Evolutionary conservation across 2,329 filamentous ascomycete genomes (phyloP).

Genomic region (Aspergillus jensenii): DNA sequence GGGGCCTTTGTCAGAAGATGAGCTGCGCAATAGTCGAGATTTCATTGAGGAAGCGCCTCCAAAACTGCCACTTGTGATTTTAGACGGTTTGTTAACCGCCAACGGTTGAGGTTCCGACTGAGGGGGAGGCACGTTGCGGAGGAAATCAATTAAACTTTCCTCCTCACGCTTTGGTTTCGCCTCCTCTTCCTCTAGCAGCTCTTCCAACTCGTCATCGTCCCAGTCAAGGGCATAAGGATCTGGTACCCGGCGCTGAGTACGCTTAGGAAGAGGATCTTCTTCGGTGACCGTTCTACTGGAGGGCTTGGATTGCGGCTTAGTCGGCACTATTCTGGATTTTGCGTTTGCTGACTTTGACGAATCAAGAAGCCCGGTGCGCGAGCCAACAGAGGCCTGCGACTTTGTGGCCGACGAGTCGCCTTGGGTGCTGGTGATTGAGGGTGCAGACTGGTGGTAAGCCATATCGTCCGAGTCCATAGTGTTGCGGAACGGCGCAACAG

Average conservation of each 20-base stretch:
- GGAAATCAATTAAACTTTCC: conserved; percentile 50
- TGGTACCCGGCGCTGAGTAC: conserved; percentile 73
- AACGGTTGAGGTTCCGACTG: conserved; percentile 32
- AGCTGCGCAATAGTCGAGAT: conserved; percentile 35
- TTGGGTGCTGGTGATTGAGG: conserved; percentile 41
- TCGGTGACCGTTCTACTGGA: conserved; percentile 22
- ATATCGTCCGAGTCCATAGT: conserved; percentile 84
- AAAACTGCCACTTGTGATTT: conserved; percentile 16
- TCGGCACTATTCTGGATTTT: conserved; percentile 24
- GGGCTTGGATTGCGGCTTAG: conserved; percentile 7
- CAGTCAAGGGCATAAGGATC: conserved; percentile 92
- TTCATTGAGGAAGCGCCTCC: conserved; percentile 30
- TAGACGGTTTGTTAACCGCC: conserved; percentile 20
- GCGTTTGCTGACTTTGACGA: conserved; percentile 33
- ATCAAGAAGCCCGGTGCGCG: conserved; percentile 67
- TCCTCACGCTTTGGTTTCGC: conserved; percentile 41
- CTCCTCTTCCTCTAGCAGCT: conserved; percentile 47
- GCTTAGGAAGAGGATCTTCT: conserved; percentile 57
- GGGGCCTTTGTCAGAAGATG: conserved; percentile 29
- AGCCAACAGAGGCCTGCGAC: conserved; percentile 65
- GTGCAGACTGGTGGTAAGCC: conserved; percentile 33
- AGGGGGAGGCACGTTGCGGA: conserved; percentile 47
- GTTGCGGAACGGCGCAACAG: conserved; percentile 79
- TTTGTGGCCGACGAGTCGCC: conserved; percentile 54
- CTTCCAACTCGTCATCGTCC: conserved; percentile 64